Conservation (phyloP, 345 rosid genomes). For the Triadica sebifera region DNA sequence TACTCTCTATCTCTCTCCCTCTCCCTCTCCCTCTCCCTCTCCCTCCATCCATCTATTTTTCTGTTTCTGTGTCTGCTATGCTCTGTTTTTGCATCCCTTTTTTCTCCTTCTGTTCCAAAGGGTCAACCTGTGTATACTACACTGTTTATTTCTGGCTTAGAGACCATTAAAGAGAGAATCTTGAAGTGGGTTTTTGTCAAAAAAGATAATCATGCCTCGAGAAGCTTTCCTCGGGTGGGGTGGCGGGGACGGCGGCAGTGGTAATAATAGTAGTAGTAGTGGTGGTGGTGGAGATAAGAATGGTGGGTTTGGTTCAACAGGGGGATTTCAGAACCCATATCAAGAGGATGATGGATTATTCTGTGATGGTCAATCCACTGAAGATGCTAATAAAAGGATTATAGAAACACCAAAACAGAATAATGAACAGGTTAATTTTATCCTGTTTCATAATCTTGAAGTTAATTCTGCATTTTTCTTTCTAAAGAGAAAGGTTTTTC, state of each 20-base stretch:
- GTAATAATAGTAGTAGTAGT: too few species aligned
- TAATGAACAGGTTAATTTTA: background rate
- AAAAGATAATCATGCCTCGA: background rate
- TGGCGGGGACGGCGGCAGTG: background rate
- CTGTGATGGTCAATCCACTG: background rate
- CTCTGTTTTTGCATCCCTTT: background rate
- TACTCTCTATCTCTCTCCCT: too few species aligned
- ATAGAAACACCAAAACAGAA: background rate
- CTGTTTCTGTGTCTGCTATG: background rate
- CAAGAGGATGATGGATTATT: background rate
- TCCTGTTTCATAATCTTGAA: background rate
- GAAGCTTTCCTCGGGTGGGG: background rate
- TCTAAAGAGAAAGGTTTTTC: background rate
- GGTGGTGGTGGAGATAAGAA: background rate
- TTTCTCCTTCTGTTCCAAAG: background rate
- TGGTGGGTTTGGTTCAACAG: background rate
- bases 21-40: background rate
- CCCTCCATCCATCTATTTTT: too few species aligned
- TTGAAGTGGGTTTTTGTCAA: background rate
- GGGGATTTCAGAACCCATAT: background rate
- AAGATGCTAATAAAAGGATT: constrained; percentile 2
- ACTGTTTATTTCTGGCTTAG: background rate
- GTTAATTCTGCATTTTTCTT: background rate
- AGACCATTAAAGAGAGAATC: background rate
- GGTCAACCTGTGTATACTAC: background rate